Conservation (phyloP, 257 asterid genomes). For the Mentha longifolia region DNA sequence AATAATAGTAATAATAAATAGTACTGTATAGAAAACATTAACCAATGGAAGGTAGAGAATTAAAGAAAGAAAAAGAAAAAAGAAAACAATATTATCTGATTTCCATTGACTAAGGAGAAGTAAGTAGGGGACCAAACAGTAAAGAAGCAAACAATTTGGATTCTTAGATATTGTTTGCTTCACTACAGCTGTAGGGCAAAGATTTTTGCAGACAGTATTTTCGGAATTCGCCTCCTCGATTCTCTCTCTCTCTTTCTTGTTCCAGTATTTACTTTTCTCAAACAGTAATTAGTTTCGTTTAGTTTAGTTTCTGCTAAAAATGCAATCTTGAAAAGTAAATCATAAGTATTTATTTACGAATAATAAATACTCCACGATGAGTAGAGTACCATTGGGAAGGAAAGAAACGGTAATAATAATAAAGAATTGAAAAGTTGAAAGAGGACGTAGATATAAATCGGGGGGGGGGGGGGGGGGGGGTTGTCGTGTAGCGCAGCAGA, state of each 20-base stretch:
- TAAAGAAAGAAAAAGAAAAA: not conserved
- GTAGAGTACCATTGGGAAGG: not conserved
- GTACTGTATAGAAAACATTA: not conserved
- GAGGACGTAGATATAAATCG: not conserved
- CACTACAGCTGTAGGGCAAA: conserved; percentile 55
- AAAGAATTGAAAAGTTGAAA: not conserved
- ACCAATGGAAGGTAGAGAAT: not conserved
- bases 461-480: conserved; percentile 37
- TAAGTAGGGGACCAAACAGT: conserved; percentile 33
- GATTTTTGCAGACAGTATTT: conserved; percentile 49
- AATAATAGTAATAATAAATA: not conserved
- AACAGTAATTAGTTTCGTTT: no score
- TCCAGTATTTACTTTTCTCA: no score
- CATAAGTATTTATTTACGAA: no score
- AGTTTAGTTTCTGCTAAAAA: not conserved
- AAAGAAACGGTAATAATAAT: not conserved
- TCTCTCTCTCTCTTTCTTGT: no score
- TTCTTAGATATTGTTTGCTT: conserved; percentile 41
- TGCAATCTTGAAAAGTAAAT: conserved; percentile 13
- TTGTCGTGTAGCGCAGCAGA: conserved; percentile 76
- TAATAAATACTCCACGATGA: no score
- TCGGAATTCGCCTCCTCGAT: conserved; percentile 65
- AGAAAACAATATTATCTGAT: conserved; percentile 27
- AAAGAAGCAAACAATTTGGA: conserved; percentile 23
- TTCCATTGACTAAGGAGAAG: conserved; percentile 40